Conservation (phyloP, 1,284 basidiomycete species). For the Sanguinoderma infundibulare region DNA sequence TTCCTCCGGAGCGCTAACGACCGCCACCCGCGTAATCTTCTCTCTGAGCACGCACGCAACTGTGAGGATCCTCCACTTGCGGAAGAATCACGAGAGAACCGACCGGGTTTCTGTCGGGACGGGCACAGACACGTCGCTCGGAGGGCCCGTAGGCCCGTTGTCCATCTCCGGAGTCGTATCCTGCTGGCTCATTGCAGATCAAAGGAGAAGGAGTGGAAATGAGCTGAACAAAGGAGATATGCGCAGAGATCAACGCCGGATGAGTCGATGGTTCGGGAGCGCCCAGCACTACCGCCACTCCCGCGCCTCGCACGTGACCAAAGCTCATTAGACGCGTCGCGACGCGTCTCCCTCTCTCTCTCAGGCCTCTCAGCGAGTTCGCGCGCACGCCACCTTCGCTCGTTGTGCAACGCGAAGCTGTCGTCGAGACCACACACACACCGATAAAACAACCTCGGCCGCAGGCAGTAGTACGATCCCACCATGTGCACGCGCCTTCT, state of each 20-base stretch:
- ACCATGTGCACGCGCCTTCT: neutral
- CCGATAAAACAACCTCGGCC: neutral
- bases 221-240: neutral
- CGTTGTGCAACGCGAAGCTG: neutral
- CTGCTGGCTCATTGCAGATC: neutral
- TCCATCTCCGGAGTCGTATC: conserved; percentile 8
- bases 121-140: neutral
- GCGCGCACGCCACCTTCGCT: neutral
- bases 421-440: neutral
- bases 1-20: conserved; percentile 16
- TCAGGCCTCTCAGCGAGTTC: too few species aligned
- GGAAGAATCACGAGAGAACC: neutral
- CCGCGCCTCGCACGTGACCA: conserved; percentile 17
- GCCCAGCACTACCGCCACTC: conserved; percentile 8
- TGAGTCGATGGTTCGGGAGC: conserved; percentile 3
- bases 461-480: neutral
- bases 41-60: conserved; percentile 12
- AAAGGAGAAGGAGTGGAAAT: neutral
- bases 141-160: neutral
- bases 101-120: neutral
- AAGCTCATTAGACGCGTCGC: conserved; percentile 18
- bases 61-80: neutral
- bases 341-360: conserved; percentile 9
- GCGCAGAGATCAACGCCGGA: neutral
- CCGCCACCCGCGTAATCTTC: conserved; percentile 31